A percentile compares a stretch with the other conserved stretches of the same genome.
These are phyloP conservation scores for Neonectria neomacrospora DNA, from an alignment of 2,329 filamentous ascomycete species.

Conservation along the genomic window DNA sequence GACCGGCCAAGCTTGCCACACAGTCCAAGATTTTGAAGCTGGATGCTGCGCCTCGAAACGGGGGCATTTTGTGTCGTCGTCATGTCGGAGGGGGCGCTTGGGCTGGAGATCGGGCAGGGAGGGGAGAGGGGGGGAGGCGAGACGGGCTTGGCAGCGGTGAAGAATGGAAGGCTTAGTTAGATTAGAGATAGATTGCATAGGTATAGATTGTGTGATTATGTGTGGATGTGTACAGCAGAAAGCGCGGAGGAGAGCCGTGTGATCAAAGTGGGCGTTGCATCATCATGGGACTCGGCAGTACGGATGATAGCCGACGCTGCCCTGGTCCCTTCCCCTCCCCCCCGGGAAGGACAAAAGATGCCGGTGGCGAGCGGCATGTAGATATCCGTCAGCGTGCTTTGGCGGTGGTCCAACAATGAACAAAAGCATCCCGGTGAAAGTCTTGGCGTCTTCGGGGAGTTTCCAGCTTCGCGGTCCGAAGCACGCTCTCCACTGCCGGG, in stretches of 20 bases:
- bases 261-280: neutral
- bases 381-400: no score
- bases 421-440: constrained; percentile 13
- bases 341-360: neutral
- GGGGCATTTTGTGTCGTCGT: neutral
- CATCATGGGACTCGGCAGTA: neutral
- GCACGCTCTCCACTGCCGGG: neutral
- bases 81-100: no score
- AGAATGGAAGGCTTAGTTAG: neutral
- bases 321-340: no score
- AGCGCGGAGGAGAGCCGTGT: neutral
- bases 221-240: no score
- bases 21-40: neutral
- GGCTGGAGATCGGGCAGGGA: neutral
- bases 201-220: no score
- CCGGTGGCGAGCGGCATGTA: neutral
- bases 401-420: neutral
- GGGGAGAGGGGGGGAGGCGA: no score
- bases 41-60: neutral
- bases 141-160: neutral
- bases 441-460: constrained; percentile 18
- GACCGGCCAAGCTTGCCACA: neutral
- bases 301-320: neutral
- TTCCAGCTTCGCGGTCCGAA: constrained; percentile 16
- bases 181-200: no score